Percentiles rank a stretch among this genome's conserved stretches.
These are phyloP conservation scores for Kockiozyma suomiensis DNA, from an alignment of 805 yeast genomes.

Conservation along the genomic window DNA sequence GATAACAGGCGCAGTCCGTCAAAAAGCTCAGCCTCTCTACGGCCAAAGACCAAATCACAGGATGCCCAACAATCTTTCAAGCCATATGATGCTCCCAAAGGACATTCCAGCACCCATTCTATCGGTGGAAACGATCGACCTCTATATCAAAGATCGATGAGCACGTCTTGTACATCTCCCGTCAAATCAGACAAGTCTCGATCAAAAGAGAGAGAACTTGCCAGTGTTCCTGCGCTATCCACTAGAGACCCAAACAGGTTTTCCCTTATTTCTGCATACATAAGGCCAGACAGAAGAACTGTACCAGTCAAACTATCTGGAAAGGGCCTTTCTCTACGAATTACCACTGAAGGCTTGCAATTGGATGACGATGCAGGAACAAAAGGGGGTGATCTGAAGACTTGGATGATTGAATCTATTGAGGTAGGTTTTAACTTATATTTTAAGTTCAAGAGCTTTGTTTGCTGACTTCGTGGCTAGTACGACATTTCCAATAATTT, in stretches of 20 bases:
- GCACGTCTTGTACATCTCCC: background rate
- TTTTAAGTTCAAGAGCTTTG: too few species aligned
- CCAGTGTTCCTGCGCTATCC: constrained; percentile 3
- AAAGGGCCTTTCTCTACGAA: constrained; percentile 13
- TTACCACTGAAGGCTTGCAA: constrained; percentile 22
- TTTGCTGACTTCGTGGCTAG: background rate
- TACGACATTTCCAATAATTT: constrained; percentile 18
- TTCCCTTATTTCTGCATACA: constrained; percentile 23
- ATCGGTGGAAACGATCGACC: background rate
- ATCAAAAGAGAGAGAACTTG: background rate
- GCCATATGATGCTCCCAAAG: constrained; percentile 5
- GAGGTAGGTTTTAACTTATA: constrained; percentile 11
- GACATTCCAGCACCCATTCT: background rate
- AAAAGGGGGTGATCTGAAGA: constrained; percentile 23
- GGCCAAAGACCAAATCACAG: background rate
- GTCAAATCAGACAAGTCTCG: background rate
- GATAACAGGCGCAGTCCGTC: background rate
- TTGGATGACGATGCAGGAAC: constrained; percentile 21
- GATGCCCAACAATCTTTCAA: constrained; percentile 5
- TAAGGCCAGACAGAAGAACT: constrained; percentile 11
- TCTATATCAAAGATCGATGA: background rate
- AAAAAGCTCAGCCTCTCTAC: background rate
- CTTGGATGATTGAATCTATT: constrained; percentile 28
- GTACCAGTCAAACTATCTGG: constrained; percentile 16
- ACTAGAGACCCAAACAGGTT: constrained; percentile 26